Percentiles rank a stretch among this genome's conserved stretches.
Conservation (phyloP, 768 basidiomycete genomes). For the Mycena albidolilacea region DNA sequence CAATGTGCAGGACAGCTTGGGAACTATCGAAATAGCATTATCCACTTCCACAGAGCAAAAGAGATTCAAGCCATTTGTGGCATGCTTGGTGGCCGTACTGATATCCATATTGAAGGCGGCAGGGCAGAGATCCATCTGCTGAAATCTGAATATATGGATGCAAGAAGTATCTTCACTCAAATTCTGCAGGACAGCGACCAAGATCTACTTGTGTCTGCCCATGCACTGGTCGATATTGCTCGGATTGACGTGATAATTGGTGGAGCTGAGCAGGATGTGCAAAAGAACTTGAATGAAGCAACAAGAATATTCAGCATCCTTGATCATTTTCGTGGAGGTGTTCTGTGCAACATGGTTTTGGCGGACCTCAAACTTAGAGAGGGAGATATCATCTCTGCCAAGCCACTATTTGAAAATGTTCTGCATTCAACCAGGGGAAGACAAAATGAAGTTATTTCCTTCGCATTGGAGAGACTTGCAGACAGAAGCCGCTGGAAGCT, state of each 20-base stretch:
- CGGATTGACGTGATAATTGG: conserved; percentile 5
- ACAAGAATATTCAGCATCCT: background rate
- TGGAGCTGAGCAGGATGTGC: background rate
- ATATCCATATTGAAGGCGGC: background rate
- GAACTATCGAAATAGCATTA: background rate
- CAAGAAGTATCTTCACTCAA: background rate
- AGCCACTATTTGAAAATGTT: background rate
- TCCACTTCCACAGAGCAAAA: background rate
- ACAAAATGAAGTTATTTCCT: background rate
- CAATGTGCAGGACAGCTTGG: background rate
- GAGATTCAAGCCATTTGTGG: conserved; percentile 1
- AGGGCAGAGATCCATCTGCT: background rate
- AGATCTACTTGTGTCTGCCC: background rate
- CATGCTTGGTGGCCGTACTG: background rate
- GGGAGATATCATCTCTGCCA: background rate
- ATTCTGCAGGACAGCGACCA: background rate
- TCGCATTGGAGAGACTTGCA: background rate
- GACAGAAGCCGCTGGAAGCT: background rate
- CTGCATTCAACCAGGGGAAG: background rate
- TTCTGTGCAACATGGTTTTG: background rate
- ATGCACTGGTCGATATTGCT: background rate
- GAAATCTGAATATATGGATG: conserved; percentile 20
- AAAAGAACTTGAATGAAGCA: background rate
- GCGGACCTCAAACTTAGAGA: background rate
- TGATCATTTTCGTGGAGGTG: background rate